Evolutionary conservation across 768 basidiomycete species (phyloP).

Genomic region (Auriculariales sp.): DNA sequence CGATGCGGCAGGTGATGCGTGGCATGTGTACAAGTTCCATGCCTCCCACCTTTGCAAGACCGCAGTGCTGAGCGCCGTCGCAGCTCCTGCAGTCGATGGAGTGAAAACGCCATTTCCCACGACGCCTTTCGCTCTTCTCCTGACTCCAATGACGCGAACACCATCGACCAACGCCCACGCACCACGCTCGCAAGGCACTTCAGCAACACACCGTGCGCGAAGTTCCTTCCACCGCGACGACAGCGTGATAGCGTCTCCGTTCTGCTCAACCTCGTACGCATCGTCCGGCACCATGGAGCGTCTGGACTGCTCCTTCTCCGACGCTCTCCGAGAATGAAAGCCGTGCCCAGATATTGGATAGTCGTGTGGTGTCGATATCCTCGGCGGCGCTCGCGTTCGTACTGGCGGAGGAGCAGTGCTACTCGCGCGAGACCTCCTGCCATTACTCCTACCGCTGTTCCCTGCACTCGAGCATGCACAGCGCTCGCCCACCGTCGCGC

Average conservation of each 20-base stretch:
- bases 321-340: conserved; percentile 54
- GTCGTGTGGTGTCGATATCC: conserved; percentile 21
- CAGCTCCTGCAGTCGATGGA: conserved; percentile 6
- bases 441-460: conserved; percentile 40
- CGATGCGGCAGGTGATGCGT: conserved; percentile 1
- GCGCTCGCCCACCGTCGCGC: conserved; percentile 40
- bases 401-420: conserved; percentile 39
- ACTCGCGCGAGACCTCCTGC: conserved; percentile 46
- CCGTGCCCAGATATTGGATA: conserved; percentile 78
- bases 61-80: conserved; percentile 40
- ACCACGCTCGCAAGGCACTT: conserved; percentile 53
- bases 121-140: conserved; percentile 40
- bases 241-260: too few species aligned
- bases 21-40: conserved; percentile 55
- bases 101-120: conserved; percentile 12
- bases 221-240: conserved; percentile 6
- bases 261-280: too few species aligned
- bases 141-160: conserved; percentile 46
- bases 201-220: conserved; percentile 8
- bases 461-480: conserved; percentile 62
- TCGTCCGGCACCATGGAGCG: too few species aligned
- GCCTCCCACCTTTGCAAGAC: conserved; percentile 73
- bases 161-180: conserved; percentile 53
- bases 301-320: conserved; percentile 59
- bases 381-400: conserved; percentile 27